Percentiles rank a stretch among this genome's conserved stretches.
These are phyloP conservation scores for Gamarada debralockiae DNA, from an alignment of 495 filamentous ascomycete genomes.

Conservation along the genomic window DNA sequence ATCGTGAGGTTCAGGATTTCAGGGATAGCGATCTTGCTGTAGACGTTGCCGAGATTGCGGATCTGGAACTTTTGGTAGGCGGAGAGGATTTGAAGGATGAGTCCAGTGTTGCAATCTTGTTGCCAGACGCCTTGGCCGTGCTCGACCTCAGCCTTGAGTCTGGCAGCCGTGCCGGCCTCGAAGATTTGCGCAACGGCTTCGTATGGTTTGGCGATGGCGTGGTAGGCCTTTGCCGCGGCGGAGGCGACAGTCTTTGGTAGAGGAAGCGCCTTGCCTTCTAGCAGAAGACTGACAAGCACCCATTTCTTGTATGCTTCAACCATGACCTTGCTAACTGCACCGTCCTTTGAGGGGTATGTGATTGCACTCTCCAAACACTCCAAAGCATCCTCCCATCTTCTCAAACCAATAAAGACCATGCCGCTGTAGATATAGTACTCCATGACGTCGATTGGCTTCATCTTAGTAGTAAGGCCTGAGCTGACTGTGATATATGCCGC, in stretches of 20 bases:
- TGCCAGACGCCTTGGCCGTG: conserved; percentile 53
- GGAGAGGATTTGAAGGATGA: conserved; percentile 43
- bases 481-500: conserved; percentile 49
- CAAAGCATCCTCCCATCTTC: conserved; percentile 68
- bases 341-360: conserved; percentile 55
- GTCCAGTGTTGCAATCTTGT: conserved; percentile 45
- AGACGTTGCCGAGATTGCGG: conserved; percentile 38
- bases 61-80: conserved; percentile 49
- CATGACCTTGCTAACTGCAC: conserved; percentile 68
- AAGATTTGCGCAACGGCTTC: conserved; percentile 65
- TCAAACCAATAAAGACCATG: conserved; percentile 70
- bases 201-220: conserved; percentile 65
- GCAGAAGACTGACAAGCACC: conserved; percentile 72
- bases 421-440: conserved; percentile 78
- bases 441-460: conserved; percentile 58
- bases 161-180: conserved; percentile 49
- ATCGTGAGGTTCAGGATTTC: conserved; percentile 44
- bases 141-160: conserved; percentile 56
- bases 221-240: conserved; percentile 52
- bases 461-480: conserved; percentile 52
- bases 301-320: conserved; percentile 93
- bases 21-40: conserved; percentile 47
- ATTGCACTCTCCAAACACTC: conserved; percentile 68
- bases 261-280: conserved; percentile 58
- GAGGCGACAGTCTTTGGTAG: conserved; percentile 33